Percentiles rank a stretch among this genome's conserved stretches.
Conservation (phyloP, 2,329 filamentous ascomycete genomes). For the Venturia effusa region DNA sequence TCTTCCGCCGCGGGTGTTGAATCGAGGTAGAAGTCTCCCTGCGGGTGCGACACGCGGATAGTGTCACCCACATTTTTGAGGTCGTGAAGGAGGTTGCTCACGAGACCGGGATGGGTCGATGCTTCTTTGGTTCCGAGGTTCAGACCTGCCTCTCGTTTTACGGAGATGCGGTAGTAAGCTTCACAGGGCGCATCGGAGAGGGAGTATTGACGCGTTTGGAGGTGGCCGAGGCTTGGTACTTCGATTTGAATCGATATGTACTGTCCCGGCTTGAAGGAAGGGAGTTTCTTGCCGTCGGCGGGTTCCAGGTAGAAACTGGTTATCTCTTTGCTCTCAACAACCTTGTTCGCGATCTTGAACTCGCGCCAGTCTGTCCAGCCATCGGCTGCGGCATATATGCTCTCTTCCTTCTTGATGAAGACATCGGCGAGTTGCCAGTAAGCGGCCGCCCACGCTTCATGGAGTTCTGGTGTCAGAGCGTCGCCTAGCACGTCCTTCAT, state of each 20-base stretch:
- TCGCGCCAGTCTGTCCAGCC: conserved; percentile 57
- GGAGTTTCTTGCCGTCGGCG: conserved; percentile 49
- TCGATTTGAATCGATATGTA: conserved; percentile 50
- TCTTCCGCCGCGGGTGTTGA: conserved; percentile 24
- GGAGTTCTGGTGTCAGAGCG: conserved; percentile 53
- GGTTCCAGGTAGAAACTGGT: conserved; percentile 61
- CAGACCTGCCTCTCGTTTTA: conserved; percentile 55
- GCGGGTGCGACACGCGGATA: conserved; percentile 56
- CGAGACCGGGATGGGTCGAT: conserved; percentile 43
- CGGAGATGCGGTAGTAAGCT: conserved; percentile 57
- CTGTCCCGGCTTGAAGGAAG: conserved; percentile 57
- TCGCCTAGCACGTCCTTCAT: conserved; percentile 57
- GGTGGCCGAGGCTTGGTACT: conserved; percentile 47
- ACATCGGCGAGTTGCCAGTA: conserved; percentile 65
- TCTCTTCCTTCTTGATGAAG: conserved; percentile 55
- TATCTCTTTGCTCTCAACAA: conserved; percentile 56
- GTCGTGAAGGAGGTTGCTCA: conserved; percentile 61
- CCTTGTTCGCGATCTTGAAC: conserved; percentile 55
- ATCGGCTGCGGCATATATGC: conserved; percentile 46
- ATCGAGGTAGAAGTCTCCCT: conserved; percentile 51
- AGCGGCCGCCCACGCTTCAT: conserved; percentile 58
- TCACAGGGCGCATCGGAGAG: conserved; percentile 53
- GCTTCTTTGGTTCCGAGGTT: conserved; percentile 16
- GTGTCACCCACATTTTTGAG: conserved; percentile 49
- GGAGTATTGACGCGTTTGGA: conserved; percentile 62